Base-by-base conservation (phyloP, 2,329 filamentous ascomycete species). In the Monilinia fructigena region DNA sequence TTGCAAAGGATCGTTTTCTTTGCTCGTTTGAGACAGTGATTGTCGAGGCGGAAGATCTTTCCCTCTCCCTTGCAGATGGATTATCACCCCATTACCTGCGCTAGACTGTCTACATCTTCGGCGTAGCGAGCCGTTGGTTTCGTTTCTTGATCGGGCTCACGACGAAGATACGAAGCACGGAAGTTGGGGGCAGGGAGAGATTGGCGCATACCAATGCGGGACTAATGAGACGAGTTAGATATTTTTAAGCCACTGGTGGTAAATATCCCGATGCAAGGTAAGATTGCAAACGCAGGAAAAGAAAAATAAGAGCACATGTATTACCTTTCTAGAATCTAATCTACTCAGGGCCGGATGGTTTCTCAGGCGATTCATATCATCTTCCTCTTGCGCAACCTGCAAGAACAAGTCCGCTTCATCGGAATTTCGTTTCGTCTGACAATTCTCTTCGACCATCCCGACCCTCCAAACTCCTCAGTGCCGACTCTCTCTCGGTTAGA, bases 351-450 rank as follows among this genome's bases (percentile, higher is more conserved):
- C 47, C 62, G 45, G 66, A 63, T 58, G 69, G 67, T 66, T 68
- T 70, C 69, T 23, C 65, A 55, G 65, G 40, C 58, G 55, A 47
- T 61, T 59, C 63, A 65, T 54, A 70, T 68, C 55, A 45, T 75
- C 73, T 66, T 76, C 75, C 63, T 75, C 74, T 48, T 70, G 67
- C n/a, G 75, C 75, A 35, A 74, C 73, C 53, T 71, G 70, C 4
- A 76, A 67, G 48, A 75, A 76, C 14, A 76, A 65, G 69, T 76
- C 75, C 45, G 72, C 73, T 28, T 75, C 74, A 66, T 76, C 75
- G 59, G 72, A 75, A 47, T 69, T 70, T n/a, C 71, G 69, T 40
- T 40, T 74, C 72, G 45, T 75, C 74, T 40, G 66, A 68, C 23
- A 69, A 64, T 50, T 67, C 63, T 58, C 62, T 61, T 40, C 63